Conservation (phyloP, 192 early-diverging fungal genomes). For the Chytriomyces confervae region DNA sequence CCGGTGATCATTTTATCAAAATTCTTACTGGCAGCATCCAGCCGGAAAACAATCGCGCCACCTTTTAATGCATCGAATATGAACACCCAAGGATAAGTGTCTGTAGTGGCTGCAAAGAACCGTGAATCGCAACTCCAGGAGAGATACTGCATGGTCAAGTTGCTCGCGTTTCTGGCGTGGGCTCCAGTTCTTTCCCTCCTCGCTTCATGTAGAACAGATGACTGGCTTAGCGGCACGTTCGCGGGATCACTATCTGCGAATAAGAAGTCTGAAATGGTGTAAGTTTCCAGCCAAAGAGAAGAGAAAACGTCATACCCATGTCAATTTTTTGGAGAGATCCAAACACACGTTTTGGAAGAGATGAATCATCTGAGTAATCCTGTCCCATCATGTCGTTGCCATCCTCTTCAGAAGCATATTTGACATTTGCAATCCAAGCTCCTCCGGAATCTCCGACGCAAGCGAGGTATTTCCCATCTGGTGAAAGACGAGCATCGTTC, state of each 20-base stretch:
- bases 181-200: not conserved
- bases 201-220: not conserved
- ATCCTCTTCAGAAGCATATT: not conserved
- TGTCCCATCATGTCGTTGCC: not conserved
- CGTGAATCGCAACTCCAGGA: slow-evolving; percentile 23
- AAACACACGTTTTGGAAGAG: slow-evolving; percentile 3
- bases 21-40: slow-evolving; percentile 24
- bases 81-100: slow-evolving; percentile 28
- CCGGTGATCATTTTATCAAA: not conserved
- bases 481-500: slow-evolving; percentile 26
- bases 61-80: slow-evolving; percentile 21
- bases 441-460: slow-evolving; percentile 27
- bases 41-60: slow-evolving; percentile 10
- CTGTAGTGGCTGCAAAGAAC: slow-evolving; percentile 27
- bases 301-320: not conserved
- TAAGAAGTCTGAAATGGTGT: not conserved
- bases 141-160: slow-evolving; percentile 33
- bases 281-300: not conserved
- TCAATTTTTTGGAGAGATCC: slow-evolving; percentile 1
- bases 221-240: not conserved
- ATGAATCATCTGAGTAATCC: not conserved
- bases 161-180: not conserved
- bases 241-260: not conserved
- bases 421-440: slow-evolving; percentile 11
- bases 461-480: slow-evolving; percentile 19